A percentile compares a stretch with the other conserved stretches of the same genome.
Conservation (phyloP, 768 basidiomycete species). For the Royoungia palumana region DNA sequence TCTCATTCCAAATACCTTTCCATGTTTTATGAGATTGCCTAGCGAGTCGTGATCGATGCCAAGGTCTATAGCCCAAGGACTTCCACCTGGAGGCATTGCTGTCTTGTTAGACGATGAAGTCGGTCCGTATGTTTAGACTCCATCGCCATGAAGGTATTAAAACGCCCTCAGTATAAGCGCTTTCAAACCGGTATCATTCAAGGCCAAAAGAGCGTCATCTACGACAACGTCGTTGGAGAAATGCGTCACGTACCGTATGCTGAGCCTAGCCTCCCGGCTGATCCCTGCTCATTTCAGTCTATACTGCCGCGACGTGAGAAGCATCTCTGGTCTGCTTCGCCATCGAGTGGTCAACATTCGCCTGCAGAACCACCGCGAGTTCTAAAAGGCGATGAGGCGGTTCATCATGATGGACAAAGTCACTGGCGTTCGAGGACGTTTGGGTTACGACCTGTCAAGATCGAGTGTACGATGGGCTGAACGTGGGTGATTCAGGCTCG, state of each 20-base stretch:
- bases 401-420: too few relatives aligned
- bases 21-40: constrained; percentile 7
- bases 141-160: constrained; percentile 83
- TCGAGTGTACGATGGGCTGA: too few relatives aligned
- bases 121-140: constrained; percentile 59
- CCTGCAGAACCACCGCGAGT: constrained; percentile 44
- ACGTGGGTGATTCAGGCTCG: too few relatives aligned
- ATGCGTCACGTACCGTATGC: constrained; percentile 80
- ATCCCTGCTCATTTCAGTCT: constrained; percentile 62
- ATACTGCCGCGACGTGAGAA: constrained; percentile 61
- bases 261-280: constrained; percentile 86
- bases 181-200: constrained; percentile 72
- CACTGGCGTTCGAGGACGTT: too few relatives aligned
- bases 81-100: constrained; percentile 82
- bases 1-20: not conserved
- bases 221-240: constrained; percentile 49
- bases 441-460: too few relatives aligned
- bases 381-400: constrained; percentile 48
- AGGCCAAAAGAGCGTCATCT: constrained; percentile 57
- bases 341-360: constrained; percentile 7
- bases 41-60: constrained; percentile 77
- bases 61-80: constrained; percentile 73
- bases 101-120: constrained; percentile 77
- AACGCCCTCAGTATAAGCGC: constrained; percentile 67
- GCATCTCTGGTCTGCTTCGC: not conserved